A percentile compares a stretch with the other conserved stretches of the same genome.
Conservation (phyloP, 169 alveolate genomes). For the Eimeria praecox region DNA sequence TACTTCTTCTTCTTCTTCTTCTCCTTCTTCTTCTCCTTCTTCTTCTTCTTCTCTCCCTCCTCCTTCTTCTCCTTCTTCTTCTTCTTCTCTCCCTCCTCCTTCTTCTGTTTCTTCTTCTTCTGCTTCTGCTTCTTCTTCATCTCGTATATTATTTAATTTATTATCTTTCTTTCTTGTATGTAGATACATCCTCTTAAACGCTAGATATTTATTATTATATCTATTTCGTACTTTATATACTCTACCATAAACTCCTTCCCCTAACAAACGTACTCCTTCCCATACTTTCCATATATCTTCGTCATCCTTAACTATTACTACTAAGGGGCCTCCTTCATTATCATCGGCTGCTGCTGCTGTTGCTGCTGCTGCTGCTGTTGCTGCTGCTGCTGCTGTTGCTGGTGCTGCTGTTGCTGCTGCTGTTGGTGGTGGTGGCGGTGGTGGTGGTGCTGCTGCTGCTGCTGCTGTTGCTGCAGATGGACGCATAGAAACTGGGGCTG, state of each 20-base stretch:
- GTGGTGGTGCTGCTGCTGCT: no score
- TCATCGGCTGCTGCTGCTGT: neutral
- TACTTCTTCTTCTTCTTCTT: neutral
- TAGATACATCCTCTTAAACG: slow-evolving; percentile 76
- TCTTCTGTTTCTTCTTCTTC: neutral
- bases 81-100: no score
- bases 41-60: neutral
- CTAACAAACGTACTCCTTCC: slow-evolving; percentile 65
- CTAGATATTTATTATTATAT: slow-evolving; percentile 66
- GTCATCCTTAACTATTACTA: slow-evolving; percentile 41
- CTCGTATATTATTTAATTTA: no score
- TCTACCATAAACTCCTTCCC: slow-evolving; percentile 81
- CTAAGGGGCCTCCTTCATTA: neutral
- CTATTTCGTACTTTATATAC: slow-evolving; percentile 56
- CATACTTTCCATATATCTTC: slow-evolving; percentile 76
- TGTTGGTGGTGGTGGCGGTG: neutral
- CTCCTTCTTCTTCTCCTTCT: neutral
- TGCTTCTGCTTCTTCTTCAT: neutral
- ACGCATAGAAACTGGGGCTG: slow-evolving; percentile 4
- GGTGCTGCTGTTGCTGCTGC: neutral
- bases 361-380: neutral
- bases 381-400: neutral
- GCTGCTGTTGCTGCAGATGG: no score
- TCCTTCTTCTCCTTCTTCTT: neutral
- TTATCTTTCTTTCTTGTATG: slow-evolving; percentile 50